These are phyloP conservation scores for Penicillium sp. DNA, from an alignment of 2,329 filamentous ascomycete genomes.

Conservation along the genomic window DNA sequence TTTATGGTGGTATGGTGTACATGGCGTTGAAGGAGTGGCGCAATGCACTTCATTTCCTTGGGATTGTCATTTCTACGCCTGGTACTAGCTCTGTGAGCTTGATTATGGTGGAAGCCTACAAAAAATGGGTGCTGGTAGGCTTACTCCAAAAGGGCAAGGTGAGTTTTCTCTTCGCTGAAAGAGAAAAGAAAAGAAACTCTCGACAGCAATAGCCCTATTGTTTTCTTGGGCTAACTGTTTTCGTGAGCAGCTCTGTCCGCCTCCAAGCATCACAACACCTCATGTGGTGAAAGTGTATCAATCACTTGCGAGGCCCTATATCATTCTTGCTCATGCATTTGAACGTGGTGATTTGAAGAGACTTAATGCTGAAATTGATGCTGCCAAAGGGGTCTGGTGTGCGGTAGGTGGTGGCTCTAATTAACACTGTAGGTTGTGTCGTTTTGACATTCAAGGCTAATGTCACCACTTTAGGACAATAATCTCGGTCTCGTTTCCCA, in stretches of 20 bases:
- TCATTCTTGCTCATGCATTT: constrained; percentile 68
- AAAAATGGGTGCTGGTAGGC: constrained; percentile 81
- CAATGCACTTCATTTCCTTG: constrained; percentile 62
- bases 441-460: constrained; percentile 2
- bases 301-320: constrained; percentile 67
- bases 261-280: constrained; percentile 58
- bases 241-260: constrained; percentile 41
- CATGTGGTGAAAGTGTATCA: constrained; percentile 58
- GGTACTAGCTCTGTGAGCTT: constrained; percentile 64
- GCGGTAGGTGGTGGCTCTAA: constrained; percentile 44
- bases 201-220: neutral
- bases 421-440: neutral
- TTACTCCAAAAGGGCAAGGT: constrained; percentile 69
- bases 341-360: constrained; percentile 57
- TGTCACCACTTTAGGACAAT: constrained; percentile 55
- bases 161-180: constrained; percentile 24
- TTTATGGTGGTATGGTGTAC: constrained; percentile 64
- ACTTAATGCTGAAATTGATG: constrained; percentile 64
- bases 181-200: neutral
- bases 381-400: constrained; percentile 60
- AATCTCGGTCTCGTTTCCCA: constrained; percentile 71
- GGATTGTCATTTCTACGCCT: constrained; percentile 67
- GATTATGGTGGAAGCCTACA: constrained; percentile 85
- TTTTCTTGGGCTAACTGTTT: constrained; percentile 6
- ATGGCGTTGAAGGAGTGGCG: constrained; percentile 62